Base-by-base conservation (phyloP, 2,329 filamentous ascomycete species). In the Albifimbria verrucaria region DNA sequence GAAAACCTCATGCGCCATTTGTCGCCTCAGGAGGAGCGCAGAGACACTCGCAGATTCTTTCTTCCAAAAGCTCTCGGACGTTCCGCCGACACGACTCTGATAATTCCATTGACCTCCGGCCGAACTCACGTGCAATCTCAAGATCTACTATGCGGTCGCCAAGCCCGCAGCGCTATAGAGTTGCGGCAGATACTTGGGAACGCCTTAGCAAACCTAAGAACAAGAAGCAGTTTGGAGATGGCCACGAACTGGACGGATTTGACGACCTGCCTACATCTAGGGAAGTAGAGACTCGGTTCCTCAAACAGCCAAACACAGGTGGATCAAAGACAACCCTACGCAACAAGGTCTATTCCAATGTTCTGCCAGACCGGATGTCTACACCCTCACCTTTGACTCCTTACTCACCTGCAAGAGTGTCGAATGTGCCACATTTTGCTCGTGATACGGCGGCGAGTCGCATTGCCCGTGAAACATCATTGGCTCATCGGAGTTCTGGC, bases 201-300 rank as follows among this genome's bases (percentile, higher is more conserved):
- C 86, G 88, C 46, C 73, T 96, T 54, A 92, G 83, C 57, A 89
- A 87, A 67, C 91, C 91, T 3, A 72, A 70, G 61, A 69, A 69
- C 49, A 72, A 71, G 59, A 72, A 69, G 56, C 66, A 71, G 79
- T 99, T 95, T 72, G 94, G 94, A 12, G 91, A 97, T 68, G 94
- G 94, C 17, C 89, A 88, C 55, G 94, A 99, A 70, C 79, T 99
- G 28, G 93, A 97, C 61, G 86, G 82, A 2, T 97, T 99, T 67
- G 94, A 99, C 67, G 94, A 99, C 70, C 76, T 99, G 52, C 93
- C 93, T 2, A 97, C 92, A 0, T 97, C 92, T 17, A 85, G 81
- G 12, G 84, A 88, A 55, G 81, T 85, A 15, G 94, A 99, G 71
- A 91, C 86, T 57, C 89, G 85, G 62, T 99, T 85, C 65, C 78